These are phyloP conservation scores for Ganoderma leucocontextum DNA, from an alignment of 1,284 basidiomycete species.

Conservation along the genomic window DNA sequence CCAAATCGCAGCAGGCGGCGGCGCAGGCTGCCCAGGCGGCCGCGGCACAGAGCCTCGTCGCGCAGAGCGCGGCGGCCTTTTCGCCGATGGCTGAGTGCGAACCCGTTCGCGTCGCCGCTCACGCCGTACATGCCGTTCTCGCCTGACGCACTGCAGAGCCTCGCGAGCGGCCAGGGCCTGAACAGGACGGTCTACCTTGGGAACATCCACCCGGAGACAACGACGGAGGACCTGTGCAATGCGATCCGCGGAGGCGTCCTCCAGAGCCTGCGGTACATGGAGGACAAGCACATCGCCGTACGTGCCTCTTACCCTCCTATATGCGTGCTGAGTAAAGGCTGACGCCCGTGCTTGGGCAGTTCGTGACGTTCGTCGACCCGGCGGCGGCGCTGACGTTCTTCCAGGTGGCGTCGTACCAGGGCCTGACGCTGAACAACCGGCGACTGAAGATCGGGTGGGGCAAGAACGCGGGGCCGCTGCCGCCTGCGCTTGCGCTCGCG, in stretches of 20 bases:
- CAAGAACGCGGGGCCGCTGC: constrained; percentile 87
- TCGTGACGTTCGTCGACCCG: constrained; percentile 91
- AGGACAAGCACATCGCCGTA: constrained; percentile 94
- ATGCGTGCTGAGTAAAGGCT: constrained; percentile 17
- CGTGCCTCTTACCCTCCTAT: constrained; percentile 40
- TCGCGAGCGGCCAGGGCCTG: constrained; percentile 59
- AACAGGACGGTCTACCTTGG: constrained; percentile 94
- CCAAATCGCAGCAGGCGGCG: constrained; percentile 87
- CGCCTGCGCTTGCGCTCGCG: constrained; percentile 83
- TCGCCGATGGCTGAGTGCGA: constrained; percentile 43
- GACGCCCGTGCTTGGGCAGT: constrained; percentile 54
- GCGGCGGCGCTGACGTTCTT: constrained; percentile 91
- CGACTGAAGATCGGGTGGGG: constrained; percentile 96
- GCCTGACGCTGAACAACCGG: constrained; percentile 89
- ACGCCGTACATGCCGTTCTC: constrained; percentile 67
- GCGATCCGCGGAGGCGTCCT: constrained; percentile 92
- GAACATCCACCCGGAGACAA: constrained; percentile 94
- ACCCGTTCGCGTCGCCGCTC: constrained; percentile 54
- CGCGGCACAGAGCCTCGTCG: constrained; percentile 82
- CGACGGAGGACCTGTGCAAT: constrained; percentile 92
- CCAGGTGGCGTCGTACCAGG: constrained; percentile 88
- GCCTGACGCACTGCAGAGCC: constrained; percentile 52
- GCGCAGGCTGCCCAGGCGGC: constrained; percentile 84
- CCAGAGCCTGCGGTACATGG: constrained; percentile 90
- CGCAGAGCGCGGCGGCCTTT: constrained; percentile 54